Base-by-base conservation (phyloP, 2,329 filamentous ascomycete species). In the Rhynchosporium secalis region DNA sequence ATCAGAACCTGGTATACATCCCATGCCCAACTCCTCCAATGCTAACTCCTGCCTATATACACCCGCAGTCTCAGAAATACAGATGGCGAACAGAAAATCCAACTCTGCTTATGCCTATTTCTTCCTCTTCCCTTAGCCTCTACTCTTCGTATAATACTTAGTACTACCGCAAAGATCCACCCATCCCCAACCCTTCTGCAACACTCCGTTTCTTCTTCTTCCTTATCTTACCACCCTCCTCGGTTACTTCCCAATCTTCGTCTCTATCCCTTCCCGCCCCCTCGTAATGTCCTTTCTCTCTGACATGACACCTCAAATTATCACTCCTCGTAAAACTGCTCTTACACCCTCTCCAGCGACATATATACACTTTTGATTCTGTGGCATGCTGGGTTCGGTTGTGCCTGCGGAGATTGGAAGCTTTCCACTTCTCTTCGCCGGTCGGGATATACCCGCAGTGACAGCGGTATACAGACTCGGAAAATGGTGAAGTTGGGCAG, bases 401-500 rank as follows among this genome's bases (percentile, higher is more conserved):
- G 43, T 72, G 70, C 3, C 70, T 61, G 5, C 63, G 64, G 3
- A 73, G 56, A 28, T 73, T 73, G 1, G 68, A 71, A 7, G 56
- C 54, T 61, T 69, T 71, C 70, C 70, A 72, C 57, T 66, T 66
- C 8, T 71, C 62, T 48, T 69, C 60, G 20, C 71, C 71, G 3
- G 48, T 55, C 5, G 69, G 67, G 3, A 61, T 41, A 52, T 71
- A 68, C 15, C 40, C 49, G 46, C 69, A 72, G 20, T 56, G 58
- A 33, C 63, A 62, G 7, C 48, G 51, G 31, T 47, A n/a, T n/a
- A 29, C n/a, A 13, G 47, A 45, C 26, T 59, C 45, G 26, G 48
- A 40, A 28, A 54, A 28, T 29, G 56, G 15, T 2, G n/a, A 28
- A 31, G 41, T 38, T 9, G 56, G 20, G 43, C 10, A 38, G 31